Percentiles rank a stretch among this genome's conserved stretches.
phyloP scores from a whole-genome alignment of 176 grass and related monocot species.

The Juncus inflexus region DNA sequence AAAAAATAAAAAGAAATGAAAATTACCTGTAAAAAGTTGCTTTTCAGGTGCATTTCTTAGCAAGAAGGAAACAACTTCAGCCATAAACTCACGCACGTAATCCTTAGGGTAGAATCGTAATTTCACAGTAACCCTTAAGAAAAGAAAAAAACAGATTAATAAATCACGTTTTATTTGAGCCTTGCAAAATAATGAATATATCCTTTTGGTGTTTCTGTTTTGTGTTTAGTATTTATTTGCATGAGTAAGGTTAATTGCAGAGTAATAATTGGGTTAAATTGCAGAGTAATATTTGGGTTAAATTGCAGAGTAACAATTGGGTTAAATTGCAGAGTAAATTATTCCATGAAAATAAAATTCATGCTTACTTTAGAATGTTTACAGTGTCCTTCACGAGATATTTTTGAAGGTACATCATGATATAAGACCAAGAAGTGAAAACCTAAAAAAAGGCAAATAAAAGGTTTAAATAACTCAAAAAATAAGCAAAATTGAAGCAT shows the following conservation, averaged over 20 bases:
- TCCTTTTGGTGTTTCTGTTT: too few species aligned
- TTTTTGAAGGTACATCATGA: slow-evolving; percentile 96
- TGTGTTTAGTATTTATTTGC: too few species aligned
- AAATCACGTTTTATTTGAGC: slow-evolving; percentile 10
- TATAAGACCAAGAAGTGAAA: slow-evolving; percentile 92
- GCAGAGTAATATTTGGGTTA: background rate
- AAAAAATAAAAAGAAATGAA: background rate
- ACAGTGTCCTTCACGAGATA: slow-evolving; percentile 87
- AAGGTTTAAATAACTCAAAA: background rate
- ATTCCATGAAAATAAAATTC: slow-evolving; percentile 1
- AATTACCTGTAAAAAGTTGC: slow-evolving; percentile 44
- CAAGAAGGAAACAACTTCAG: slow-evolving; percentile 91
- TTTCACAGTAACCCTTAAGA: slow-evolving; percentile 61
- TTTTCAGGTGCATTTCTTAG: slow-evolving; percentile 67
- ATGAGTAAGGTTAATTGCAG: too few species aligned
- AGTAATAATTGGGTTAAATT: background rate
- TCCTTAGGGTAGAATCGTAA: slow-evolving; percentile 69
- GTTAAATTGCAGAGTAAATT: background rate
- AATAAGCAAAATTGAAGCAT: slow-evolving; percentile 13
- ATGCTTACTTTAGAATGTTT: slow-evolving; percentile 71
- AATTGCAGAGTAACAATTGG: slow-evolving; percentile 1
- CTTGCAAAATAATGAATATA: too few species aligned
- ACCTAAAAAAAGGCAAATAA: slow-evolving; percentile 47
- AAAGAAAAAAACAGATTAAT: slow-evolving; percentile 19
- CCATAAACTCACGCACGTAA: slow-evolving; percentile 90